Evolutionary conservation across 441 rosid genomes (phyloP).

Genomic region (Macaranga tanarius): DNA sequence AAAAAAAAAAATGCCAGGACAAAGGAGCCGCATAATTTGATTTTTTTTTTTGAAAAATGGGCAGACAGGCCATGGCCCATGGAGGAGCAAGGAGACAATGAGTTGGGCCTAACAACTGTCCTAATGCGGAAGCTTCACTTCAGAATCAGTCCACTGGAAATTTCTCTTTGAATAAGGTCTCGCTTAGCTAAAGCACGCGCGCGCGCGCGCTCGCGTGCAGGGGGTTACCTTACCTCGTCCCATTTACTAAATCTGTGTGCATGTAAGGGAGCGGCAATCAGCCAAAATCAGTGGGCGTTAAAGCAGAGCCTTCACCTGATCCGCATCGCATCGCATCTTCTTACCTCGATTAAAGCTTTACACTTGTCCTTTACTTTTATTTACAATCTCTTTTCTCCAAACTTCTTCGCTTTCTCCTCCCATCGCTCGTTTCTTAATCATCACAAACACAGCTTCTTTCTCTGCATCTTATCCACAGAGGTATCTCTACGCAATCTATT

Average conservation of each 20-base stretch:
- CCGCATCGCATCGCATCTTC: conserved; percentile 7
- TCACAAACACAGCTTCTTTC: background rate
- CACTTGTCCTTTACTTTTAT: background rate
- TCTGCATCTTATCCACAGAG: background rate
- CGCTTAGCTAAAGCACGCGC: too few species aligned
- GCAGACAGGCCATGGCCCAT: too few species aligned
- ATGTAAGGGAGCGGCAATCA: background rate
- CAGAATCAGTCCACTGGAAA: too few species aligned
- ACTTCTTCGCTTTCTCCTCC: background rate
- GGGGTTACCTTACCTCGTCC: too few species aligned
- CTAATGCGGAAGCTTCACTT: too few species aligned
- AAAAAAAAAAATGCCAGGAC: too few species aligned
- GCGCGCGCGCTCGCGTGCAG: too few species aligned
- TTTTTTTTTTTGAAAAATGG: too few species aligned
- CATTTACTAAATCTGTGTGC: background rate
- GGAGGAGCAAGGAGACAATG: too few species aligned
- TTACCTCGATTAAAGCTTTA: background rate
- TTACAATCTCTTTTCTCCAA: background rate
- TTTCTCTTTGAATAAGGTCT: too few species aligned
- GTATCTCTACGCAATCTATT: background rate
- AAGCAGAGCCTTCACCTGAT: background rate
- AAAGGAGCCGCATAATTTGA: too few species aligned
- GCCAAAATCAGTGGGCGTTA: conserved; percentile 3
- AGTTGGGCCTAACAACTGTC: too few species aligned
- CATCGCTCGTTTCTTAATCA: background rate